Evolutionary conservation across 225 moss, liverwort and hornwort species (phyloP), one percentile per base, ranked within the genome.

Genomic region (Thuidium tamariscinum): DNA sequence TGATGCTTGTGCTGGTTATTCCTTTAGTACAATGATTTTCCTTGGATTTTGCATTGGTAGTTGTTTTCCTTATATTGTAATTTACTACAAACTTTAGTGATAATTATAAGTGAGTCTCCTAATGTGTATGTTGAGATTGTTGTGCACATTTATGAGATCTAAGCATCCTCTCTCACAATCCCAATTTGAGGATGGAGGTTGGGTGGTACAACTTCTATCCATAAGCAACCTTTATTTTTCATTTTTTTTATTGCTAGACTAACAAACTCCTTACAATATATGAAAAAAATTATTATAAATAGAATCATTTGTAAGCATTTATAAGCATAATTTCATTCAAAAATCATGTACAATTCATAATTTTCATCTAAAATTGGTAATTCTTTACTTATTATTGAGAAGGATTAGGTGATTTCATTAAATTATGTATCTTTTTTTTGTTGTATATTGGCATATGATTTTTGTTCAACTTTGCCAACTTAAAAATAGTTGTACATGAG

Each of bases 261-360:
- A 20, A 65, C 0, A n/a, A 0, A 2, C 10, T 65, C n/a, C 6
- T 6, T 1, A 12, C n/a, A 67, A 37, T 37, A 12, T 2, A 36
- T 36, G 2, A 37, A 37, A 7, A 67, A 21, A 37, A 37, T n/a
- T 12, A 3, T 12, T 36, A 37, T 37, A 0, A 22, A 25, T 68
- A 68, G 23, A 41, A 69, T 41, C 5, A 15, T 69, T 8, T 3
- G 25, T 15, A 4, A 37, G 3, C 37, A 67, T 39, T 10, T 0
- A 27, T 44, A 16, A 3, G 3, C 2, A 16, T 27, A 44, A 2
- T 29, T 29, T 29, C 72, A 46, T 17, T 10, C 1, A 2, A 10
- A 72, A 72, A 5, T 10, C 10, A 72, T 30, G 3, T 46, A 18
- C 3, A n/a, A 6, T 46, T 46, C 3, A 5, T 16, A 9, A 16